A percentile compares a stretch with the other conserved stretches of the same genome.
Conservation (phyloP, 495 filamentous ascomycete genomes). For the Hypoxylon perforatum region DNA sequence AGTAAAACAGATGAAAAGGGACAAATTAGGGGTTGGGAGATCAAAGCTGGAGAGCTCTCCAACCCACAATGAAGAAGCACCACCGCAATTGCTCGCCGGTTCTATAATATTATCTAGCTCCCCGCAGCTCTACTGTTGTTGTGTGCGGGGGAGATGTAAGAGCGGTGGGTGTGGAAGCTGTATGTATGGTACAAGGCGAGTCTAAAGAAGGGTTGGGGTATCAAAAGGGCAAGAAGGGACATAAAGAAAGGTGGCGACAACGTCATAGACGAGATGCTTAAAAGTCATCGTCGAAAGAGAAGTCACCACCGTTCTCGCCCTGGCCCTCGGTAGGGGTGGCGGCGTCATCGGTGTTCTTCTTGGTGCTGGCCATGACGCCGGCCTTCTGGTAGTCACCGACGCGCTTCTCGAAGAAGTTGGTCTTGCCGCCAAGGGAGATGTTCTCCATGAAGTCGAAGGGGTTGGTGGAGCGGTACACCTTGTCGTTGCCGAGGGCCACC, state of each 20-base stretch:
- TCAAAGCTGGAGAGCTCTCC: slow-evolving; percentile 17
- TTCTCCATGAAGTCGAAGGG: slow-evolving; percentile 99
- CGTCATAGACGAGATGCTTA: slow-evolving; percentile 62
- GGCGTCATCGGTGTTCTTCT: slow-evolving; percentile 71
- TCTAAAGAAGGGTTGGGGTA: slow-evolving; percentile 47
- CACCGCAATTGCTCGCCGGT: slow-evolving; percentile 34
- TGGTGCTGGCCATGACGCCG: slow-evolving; percentile 94
- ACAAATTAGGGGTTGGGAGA: not conserved
- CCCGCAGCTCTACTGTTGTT: slow-evolving; percentile 9
- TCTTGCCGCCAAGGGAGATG: slow-evolving; percentile 98
- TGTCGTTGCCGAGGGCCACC: slow-evolving; percentile 89
- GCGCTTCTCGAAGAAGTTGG: slow-evolving; percentile 99
- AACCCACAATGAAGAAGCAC: not conserved
- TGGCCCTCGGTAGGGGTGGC: slow-evolving; percentile 61
- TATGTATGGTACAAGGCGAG: slow-evolving; percentile 26
- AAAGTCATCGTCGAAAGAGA: slow-evolving; percentile 97
- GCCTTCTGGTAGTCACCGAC: slow-evolving; percentile 99
- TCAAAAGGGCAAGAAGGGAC: slow-evolving; percentile 32
- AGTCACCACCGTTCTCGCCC: slow-evolving; percentile 77
- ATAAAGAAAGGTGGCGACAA: slow-evolving; percentile 9
- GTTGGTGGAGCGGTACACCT: slow-evolving; percentile 91
- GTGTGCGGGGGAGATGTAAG: not conserved
- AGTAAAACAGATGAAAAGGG: slow-evolving; percentile 17
- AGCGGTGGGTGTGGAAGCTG: slow-evolving; percentile 9
- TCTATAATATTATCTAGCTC: slow-evolving; percentile 29